Evolutionary conservation across 352 stramenopile genomes (phyloP).

Genomic region (Globisporangium polare): DNA sequence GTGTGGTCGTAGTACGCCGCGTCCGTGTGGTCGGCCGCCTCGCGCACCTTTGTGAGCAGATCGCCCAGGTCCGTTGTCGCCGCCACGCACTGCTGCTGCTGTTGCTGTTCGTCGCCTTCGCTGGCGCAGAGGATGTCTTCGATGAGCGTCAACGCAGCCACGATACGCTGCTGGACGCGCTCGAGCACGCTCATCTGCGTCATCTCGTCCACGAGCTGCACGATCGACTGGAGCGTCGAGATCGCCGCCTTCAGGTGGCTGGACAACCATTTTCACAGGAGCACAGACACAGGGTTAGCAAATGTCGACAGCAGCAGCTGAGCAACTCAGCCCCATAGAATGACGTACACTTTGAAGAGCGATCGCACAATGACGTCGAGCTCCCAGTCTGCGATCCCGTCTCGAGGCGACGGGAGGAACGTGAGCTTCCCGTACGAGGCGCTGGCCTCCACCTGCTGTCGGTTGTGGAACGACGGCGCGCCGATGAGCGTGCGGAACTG

Average conservation of each 20-base stretch:
- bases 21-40: constrained; percentile 46
- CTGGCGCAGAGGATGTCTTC: constrained; percentile 45
- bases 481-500: constrained; percentile 62
- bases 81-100: constrained; percentile 19
- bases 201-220: constrained; percentile 64
- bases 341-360: constrained; percentile 39
- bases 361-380: constrained; percentile 47
- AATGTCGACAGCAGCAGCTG: not conserved
- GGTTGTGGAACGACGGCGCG: constrained; percentile 45
- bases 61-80: constrained; percentile 19
- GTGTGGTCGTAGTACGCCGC: constrained; percentile 64
- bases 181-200: constrained; percentile 68
- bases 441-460: constrained; percentile 25
- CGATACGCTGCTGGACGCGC: constrained; percentile 56
- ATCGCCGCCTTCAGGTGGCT: constrained; percentile 57
- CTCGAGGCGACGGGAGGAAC: constrained; percentile 45
- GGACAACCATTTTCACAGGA: not conserved
- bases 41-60: constrained; percentile 34
- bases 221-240: constrained; percentile 67
- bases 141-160: constrained; percentile 39
- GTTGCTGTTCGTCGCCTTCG: not conserved
- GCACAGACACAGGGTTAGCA: not conserved
- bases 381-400: constrained; percentile 73
- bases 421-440: constrained; percentile 13
- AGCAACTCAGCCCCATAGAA: not conserved